Conservation (phyloP, 2,329 filamentous ascomycete genomes). For the Claviceps capensis region DNA sequence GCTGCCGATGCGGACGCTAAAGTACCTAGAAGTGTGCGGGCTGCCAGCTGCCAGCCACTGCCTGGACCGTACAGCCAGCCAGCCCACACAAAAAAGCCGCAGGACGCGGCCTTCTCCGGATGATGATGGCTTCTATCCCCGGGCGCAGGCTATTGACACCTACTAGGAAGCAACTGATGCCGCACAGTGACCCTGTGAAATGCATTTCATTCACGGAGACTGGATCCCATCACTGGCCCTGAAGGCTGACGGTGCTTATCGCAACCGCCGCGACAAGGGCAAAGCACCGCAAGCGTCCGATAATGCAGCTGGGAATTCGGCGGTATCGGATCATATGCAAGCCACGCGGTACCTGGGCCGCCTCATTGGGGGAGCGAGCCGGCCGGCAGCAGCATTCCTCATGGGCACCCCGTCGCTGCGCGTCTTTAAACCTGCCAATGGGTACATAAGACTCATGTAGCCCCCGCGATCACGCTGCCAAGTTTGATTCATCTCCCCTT, state of each 20-base stretch:
- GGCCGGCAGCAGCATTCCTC: not conserved
- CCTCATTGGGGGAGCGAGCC: not conserved
- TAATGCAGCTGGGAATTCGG: constrained; percentile 12
- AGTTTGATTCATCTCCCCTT: too few species aligned
- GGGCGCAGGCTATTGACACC: too few species aligned
- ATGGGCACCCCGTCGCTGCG: not conserved
- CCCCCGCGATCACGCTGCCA: not conserved
- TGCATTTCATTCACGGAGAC: too few species aligned
- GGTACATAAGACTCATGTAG: not conserved
- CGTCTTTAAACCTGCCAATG: not conserved
- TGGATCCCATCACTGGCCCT: too few species aligned
- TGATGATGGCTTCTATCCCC: not conserved
- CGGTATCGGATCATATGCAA: constrained; percentile 11
- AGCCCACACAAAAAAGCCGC: not conserved
- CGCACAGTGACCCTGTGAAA: too few species aligned
- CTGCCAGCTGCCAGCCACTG: not conserved
- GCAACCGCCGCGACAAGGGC: too few species aligned
- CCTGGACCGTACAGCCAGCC: not conserved
- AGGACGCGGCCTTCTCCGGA: not conserved
- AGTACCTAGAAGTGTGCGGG: not conserved
- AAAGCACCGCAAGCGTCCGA: too few species aligned
- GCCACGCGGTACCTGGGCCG: not conserved
- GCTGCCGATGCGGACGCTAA: not conserved
- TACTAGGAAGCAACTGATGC: too few species aligned
- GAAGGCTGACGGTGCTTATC: too few species aligned